These are phyloP conservation scores for Pyrenula massariospora DNA, from an alignment of 495 filamentous ascomycete genomes.

Conservation along the genomic window DNA sequence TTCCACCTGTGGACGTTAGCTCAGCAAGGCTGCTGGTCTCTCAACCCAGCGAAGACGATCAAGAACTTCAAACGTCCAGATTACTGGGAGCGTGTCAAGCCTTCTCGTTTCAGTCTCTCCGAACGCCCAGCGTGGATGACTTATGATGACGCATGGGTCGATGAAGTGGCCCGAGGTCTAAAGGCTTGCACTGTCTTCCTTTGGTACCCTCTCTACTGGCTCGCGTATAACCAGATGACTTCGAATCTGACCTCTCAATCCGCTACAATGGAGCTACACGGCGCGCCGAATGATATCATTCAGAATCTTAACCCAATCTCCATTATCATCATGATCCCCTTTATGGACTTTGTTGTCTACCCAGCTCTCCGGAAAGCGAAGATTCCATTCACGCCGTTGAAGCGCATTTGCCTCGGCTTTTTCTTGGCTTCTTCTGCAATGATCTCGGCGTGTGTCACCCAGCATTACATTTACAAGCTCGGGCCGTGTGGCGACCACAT, in stretches of 20 bases:
- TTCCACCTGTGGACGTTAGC: slow-evolving; percentile 42
- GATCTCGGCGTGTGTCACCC: slow-evolving; percentile 52
- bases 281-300: slow-evolving; percentile 69
- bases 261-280: slow-evolving; percentile 54
- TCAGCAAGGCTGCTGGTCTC: slow-evolving; percentile 54
- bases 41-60: slow-evolving; percentile 41
- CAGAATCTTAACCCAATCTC: slow-evolving; percentile 68
- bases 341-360: slow-evolving; percentile 59
- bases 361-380: slow-evolving; percentile 49
- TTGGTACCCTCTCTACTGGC: slow-evolving; percentile 62
- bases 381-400: slow-evolving; percentile 61
- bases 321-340: slow-evolving; percentile 68
- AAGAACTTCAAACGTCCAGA: slow-evolving; percentile 34
- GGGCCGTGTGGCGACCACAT: slow-evolving; percentile 44
- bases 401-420: slow-evolving; percentile 62
- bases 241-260: slow-evolving; percentile 72
- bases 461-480: slow-evolving; percentile 59
- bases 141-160: slow-evolving; percentile 66
- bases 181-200: slow-evolving; percentile 56
- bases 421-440: slow-evolving; percentile 46
- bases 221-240: slow-evolving; percentile 45
- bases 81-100: slow-evolving; percentile 58
- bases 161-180: slow-evolving; percentile 57
- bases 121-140: slow-evolving; percentile 50
- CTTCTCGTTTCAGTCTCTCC: slow-evolving; percentile 36